These are phyloP conservation scores for Thinopyrum obtusiflorum DNA, from an alignment of 202 grass and related monocot species.

Conservation along the genomic window DNA sequence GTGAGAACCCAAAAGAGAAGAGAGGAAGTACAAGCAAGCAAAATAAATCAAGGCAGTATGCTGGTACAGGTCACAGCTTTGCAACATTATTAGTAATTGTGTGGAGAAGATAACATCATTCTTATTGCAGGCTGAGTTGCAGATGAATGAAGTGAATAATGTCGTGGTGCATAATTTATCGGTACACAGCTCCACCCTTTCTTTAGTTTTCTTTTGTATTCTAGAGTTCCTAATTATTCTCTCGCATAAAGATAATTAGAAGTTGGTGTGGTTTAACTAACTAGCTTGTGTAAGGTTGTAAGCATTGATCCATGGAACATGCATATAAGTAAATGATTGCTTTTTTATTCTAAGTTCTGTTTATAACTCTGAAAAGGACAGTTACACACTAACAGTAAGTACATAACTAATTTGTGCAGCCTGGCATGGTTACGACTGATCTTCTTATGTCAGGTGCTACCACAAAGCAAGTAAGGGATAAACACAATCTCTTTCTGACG, in stretches of 20 bases:
- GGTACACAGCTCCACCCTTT: constrained; percentile 42
- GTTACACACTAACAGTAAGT: constrained; percentile 20
- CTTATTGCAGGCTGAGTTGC: constrained; percentile 84
- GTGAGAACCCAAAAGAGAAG: too few species aligned
- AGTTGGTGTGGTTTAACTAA: constrained; percentile 21
- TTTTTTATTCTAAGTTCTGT: constrained; percentile 20
- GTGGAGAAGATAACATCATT: constrained; percentile 15
- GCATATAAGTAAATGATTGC: neutral
- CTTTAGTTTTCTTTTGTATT: constrained; percentile 13
- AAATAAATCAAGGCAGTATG: neutral
- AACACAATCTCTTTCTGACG: neutral
- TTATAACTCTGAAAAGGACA: constrained; percentile 20
- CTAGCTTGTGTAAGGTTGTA: constrained; percentile 15
- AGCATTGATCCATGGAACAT: constrained; percentile 17
- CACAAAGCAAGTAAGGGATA: constrained; percentile 79
- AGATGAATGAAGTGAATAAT: constrained; percentile 99
- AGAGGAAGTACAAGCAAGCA: too few species aligned
- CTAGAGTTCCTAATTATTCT: constrained; percentile 7
- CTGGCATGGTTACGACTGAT: constrained; percentile 98
- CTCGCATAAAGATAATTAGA: neutral
- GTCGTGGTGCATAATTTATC: constrained; percentile 98
- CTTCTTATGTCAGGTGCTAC: constrained; percentile 98
- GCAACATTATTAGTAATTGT: constrained; percentile 17
- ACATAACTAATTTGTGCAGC: constrained; percentile 58
- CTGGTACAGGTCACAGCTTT: neutral